Conservation (phyloP, 2,329 filamentous ascomycete genomes). For the Talaromyces sp. region DNA sequence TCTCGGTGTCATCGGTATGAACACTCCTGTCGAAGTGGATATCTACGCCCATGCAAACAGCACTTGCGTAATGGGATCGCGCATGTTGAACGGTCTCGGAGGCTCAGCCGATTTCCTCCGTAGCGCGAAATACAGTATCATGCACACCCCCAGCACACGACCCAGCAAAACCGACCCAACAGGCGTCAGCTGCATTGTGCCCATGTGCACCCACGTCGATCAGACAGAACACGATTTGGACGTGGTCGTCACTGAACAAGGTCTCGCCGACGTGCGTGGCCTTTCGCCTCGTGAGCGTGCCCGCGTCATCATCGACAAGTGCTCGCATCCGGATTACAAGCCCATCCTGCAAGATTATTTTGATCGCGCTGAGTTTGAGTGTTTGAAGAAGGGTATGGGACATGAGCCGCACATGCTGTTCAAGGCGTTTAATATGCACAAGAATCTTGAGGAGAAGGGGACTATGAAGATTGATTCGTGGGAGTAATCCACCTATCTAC, state of each 20-base stretch:
- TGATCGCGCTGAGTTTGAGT: conserved; percentile 80
- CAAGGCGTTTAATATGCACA: conserved; percentile 85
- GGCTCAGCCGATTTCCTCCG: conserved; percentile 79
- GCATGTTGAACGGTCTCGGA: conserved; percentile 82
- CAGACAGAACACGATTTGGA: conserved; percentile 92
- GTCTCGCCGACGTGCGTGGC: conserved; percentile 79
- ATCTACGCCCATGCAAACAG: conserved; percentile 92
- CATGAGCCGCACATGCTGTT: conserved; percentile 85
- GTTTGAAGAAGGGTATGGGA: conserved; percentile 77
- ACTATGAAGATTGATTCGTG: conserved; percentile 80
- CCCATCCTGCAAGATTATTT: conserved; percentile 79
- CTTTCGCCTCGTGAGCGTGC: conserved; percentile 74
- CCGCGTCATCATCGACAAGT: conserved; percentile 79
- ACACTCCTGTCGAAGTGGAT: conserved; percentile 89
- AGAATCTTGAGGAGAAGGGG: conserved; percentile 72
- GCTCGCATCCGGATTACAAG: conserved; percentile 76
- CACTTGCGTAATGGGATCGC: conserved; percentile 80
- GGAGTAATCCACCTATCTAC: conserved; percentile 31
- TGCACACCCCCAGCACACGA: conserved; percentile 81
- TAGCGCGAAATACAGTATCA: conserved; percentile 77
- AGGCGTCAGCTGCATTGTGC: conserved; percentile 82
- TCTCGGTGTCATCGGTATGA: conserved; percentile 87
- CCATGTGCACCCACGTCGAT: conserved; percentile 87
- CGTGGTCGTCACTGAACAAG: conserved; percentile 73
- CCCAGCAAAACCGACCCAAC: conserved; percentile 77